Percentiles rank a stretch among this genome's conserved stretches.
phyloP scores from a whole-genome alignment of 176 grass and related monocot species.

The Oryza longistaminata region DNA sequence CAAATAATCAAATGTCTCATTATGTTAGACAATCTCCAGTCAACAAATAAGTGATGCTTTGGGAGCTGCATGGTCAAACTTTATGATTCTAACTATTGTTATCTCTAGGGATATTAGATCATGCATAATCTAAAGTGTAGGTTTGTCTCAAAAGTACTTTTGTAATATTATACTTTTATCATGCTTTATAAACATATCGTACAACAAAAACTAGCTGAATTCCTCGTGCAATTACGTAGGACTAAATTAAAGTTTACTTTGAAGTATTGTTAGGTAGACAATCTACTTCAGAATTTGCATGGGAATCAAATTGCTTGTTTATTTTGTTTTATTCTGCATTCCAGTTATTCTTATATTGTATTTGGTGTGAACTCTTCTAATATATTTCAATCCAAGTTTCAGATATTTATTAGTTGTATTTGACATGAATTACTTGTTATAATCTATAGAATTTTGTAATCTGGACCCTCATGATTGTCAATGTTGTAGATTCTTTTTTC shows the following conservation, averaged over 20 bases:
- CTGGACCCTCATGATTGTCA: neutral
- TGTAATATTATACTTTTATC: neutral
- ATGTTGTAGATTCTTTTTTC: neutral
- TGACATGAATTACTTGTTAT: neutral
- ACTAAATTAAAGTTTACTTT: neutral
- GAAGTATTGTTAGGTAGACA: neutral
- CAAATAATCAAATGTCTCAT: constrained; percentile 10
- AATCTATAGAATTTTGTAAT: neutral
- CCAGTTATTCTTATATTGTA: neutral
- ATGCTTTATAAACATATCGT: neutral
- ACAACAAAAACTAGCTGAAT: neutral
- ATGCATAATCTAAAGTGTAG: neutral
- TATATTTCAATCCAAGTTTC: neutral
- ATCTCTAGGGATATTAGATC: neutral
- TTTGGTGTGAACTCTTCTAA: neutral
- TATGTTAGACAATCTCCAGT: neutral
- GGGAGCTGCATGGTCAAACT: neutral
- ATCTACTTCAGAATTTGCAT: neutral
- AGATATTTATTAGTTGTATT: neutral
- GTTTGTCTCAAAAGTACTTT: neutral
- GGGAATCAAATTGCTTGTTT: neutral
- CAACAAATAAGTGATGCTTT: neutral
- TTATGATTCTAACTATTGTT: neutral
- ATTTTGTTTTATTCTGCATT: neutral
- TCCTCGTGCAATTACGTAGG: neutral